These are phyloP conservation scores for Aspergillus quadrilineatus DNA, from an alignment of 2,329 filamentous ascomycete species.

Conservation along the genomic window DNA sequence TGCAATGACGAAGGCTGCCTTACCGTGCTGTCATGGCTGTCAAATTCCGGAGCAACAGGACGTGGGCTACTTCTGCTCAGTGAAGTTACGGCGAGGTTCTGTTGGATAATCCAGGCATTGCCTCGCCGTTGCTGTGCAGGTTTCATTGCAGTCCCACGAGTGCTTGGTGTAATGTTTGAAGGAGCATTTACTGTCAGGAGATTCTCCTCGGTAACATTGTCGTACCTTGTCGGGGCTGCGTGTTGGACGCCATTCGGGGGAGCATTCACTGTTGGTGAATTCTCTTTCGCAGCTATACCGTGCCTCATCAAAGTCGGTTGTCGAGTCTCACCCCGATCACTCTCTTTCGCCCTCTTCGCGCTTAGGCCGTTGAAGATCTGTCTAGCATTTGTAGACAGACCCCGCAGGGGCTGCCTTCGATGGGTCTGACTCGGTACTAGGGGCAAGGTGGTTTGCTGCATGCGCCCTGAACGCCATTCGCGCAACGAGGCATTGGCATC, in stretches of 20 bases:
- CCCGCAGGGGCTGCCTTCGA: conserved; percentile 25
- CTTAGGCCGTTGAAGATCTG: neutral
- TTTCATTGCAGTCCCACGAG: neutral
- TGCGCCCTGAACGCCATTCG: conserved; percentile 52
- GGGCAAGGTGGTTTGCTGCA: conserved; percentile 31
- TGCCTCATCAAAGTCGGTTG: conserved; percentile 3
- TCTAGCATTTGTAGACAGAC: conserved; percentile 22
- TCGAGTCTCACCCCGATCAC: neutral
- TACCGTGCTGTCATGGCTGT: conserved; percentile 16
- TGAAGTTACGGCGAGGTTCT: conserved; percentile 37
- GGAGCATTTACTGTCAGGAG: neutral
- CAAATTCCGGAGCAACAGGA: conserved; percentile 36
- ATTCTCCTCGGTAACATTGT: conserved; percentile 8
- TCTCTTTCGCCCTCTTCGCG: conserved; percentile 6
- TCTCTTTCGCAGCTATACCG: neutral
- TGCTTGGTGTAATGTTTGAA: conserved; percentile 3
- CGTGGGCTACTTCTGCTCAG: conserved; percentile 35
- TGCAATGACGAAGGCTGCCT: conserved; percentile 29
- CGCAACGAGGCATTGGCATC: conserved; percentile 53
- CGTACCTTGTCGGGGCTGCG: conserved; percentile 3
- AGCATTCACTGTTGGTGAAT: neutral
- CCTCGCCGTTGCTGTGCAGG: conserved; percentile 22
- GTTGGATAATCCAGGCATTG: conserved; percentile 35
- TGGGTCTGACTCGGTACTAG: conserved; percentile 18
- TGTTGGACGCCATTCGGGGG: neutral